These are phyloP conservation scores for Tremella yokohamensis DNA, from an alignment of 768 basidiomycete species.

Conservation along the genomic window DNA sequence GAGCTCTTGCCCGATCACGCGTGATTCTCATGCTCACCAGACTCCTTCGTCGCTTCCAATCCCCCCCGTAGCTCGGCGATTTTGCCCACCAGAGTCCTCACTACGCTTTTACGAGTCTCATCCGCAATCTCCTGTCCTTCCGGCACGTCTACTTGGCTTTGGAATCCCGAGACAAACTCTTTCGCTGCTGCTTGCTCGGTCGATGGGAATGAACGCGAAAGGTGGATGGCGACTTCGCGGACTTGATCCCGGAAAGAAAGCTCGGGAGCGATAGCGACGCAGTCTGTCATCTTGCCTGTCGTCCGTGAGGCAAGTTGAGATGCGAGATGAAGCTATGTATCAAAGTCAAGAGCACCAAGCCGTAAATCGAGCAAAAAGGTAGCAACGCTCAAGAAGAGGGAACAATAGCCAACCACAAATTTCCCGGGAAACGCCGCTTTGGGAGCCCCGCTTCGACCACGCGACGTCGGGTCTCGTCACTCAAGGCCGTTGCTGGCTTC, in stretches of 20 bases:
- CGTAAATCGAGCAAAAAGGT: neutral
- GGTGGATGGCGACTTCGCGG: conserved; percentile 41
- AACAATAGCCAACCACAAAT: conserved; percentile 1
- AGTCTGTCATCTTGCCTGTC: conserved; percentile 43
- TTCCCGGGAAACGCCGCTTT: neutral
- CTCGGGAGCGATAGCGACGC: conserved; percentile 46
- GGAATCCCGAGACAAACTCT: conserved; percentile 37
- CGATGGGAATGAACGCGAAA: conserved; percentile 42
- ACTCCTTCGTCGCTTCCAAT: conserved; percentile 42
- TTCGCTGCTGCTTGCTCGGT: conserved; percentile 26
- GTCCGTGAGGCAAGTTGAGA: neutral
- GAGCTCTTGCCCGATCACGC: neutral
- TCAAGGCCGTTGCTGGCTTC: too few relatives aligned
- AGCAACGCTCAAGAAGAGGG: neutral
- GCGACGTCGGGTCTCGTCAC: neutral
- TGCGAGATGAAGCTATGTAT: neutral
- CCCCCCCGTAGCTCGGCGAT: conserved; percentile 39
- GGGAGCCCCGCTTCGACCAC: neutral
- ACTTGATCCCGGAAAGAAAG: conserved; percentile 46
- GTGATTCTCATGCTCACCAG: conserved; percentile 28
- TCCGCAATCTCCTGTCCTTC: conserved; percentile 27
- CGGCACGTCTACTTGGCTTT: conserved; percentile 24
- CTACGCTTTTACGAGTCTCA: conserved; percentile 33
- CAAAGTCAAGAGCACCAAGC: neutral
- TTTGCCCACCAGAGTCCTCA: conserved; percentile 38